These are phyloP conservation scores for Phytophthora europaea DNA, from an alignment of 352 stramenopile species.

Conservation along the genomic window DNA sequence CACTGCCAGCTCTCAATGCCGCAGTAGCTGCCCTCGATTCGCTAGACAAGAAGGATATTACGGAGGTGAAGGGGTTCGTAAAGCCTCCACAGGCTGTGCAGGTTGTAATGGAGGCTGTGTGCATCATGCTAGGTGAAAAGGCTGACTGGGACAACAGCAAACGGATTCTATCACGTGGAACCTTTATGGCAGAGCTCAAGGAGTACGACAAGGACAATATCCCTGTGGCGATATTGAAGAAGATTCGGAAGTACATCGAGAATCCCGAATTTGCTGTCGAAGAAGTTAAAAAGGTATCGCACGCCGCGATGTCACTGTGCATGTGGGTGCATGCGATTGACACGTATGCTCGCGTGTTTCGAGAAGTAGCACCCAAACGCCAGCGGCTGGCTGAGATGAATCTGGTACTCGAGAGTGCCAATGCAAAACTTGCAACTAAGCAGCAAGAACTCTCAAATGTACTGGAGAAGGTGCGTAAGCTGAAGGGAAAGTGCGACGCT, in stretches of 20 bases:
- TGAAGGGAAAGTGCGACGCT: constrained; percentile 74
- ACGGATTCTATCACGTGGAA: constrained; percentile 71
- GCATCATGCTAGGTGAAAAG: constrained; percentile 89
- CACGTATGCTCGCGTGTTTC: constrained; percentile 79
- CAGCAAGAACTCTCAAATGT: constrained; percentile 74
- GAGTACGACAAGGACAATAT: constrained; percentile 91
- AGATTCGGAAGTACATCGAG: constrained; percentile 85
- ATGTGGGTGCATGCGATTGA: constrained; percentile 91
- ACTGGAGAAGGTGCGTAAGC: constrained; percentile 52
- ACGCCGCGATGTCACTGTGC: constrained; percentile 85
- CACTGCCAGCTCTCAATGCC: constrained; percentile 78
- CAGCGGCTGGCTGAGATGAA: constrained; percentile 83
- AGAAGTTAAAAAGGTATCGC: constrained; percentile 86
- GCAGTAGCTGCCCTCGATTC: constrained; percentile 81
- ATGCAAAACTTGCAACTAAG: constrained; percentile 74
- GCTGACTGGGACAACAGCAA: constrained; percentile 90
- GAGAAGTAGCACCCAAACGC: constrained; percentile 83
- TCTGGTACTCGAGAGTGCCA: constrained; percentile 72
- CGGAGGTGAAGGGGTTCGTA: constrained; percentile 87
- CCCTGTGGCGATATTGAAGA: constrained; percentile 63
- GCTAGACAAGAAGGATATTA: constrained; percentile 91
- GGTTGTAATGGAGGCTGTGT: constrained; percentile 90
- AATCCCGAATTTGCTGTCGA: constrained; percentile 86
- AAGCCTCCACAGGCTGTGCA: constrained; percentile 88
- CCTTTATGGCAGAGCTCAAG: constrained; percentile 87